Evolutionary conservation across 164 flowering plant species (phyloP), one percentile per base, ranked within the genome.

Genomic region (Macadamia tetraphylla): DNA sequence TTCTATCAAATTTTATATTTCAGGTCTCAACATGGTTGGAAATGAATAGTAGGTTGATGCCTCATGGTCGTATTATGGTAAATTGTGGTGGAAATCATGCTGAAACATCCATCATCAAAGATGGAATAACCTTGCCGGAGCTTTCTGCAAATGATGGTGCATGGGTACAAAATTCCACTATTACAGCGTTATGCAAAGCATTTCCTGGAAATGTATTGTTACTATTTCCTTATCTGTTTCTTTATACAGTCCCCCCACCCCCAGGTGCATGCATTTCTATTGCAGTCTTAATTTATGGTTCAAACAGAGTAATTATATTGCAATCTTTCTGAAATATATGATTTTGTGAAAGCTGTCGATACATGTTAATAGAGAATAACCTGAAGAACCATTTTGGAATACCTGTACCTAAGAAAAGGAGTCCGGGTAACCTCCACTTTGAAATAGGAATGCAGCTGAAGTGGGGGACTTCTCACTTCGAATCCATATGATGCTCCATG

Each of bases 51-150:
- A 82, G 66, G 72, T 75, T 93, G 76, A 83, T 87, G 87, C 80
- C 89, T 0, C 76, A 82, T 67, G 98, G 98, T 15, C 89, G 98
- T 29, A 60, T 90, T 59, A 93, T 93, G 93, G 91, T 93, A 70
- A 93, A 93, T 63, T 93, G 98, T 76, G 96, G 89, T 61, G 91
- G 85, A 31, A 63, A 76, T 52, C 63, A 67, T 72, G 48, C 55
- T 31, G 74, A 58, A 67, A 29, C 66, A 63, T 43, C 67, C 43
- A 73, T 62, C 59, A 42, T 55, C 51, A 42, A 30, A 18, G 76
- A 79, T 70, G 70, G 52, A 62, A 67, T 30, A 6, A 7, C 58
- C 30, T 1, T 32, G 18, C 29, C 66, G 23, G 18, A 62, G 13
- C 17, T 30, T 44, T 63, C 63, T 18, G 48, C 71, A 31, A 67